Evolutionary conservation across 371 early-diverging fungal species (phyloP).

Genomic region (Batkoa obscura): DNA sequence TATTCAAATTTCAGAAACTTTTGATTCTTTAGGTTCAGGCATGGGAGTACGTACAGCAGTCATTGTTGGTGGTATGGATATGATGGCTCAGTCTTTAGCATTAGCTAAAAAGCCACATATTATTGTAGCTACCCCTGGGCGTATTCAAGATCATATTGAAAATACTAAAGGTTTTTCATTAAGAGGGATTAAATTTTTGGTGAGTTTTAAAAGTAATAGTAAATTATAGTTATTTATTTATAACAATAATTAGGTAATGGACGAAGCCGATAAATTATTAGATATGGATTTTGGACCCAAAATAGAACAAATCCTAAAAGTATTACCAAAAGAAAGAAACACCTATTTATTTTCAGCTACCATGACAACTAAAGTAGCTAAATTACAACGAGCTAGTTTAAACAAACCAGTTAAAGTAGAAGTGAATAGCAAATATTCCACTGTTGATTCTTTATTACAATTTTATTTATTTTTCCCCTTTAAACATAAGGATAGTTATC

Average conservation of each 20-base stretch:
- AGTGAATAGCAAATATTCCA: conserved; percentile 80
- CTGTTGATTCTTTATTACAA: conserved; percentile 78
- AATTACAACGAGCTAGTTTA: conserved; percentile 85
- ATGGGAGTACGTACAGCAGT: conserved; percentile 89
- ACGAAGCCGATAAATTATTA: conserved; percentile 95
- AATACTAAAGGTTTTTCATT: conserved; percentile 93
- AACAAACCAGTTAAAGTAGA: conserved; percentile 80
- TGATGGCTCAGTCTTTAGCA: conserved; percentile 85
- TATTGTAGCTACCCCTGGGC: conserved; percentile 94
- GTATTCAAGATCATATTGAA: conserved; percentile 73
- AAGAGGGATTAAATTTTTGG: conserved; percentile 68
- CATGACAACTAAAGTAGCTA: conserved; percentile 88
- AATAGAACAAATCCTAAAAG: conserved; percentile 83
- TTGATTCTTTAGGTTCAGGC: conserved; percentile 75
- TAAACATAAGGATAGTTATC: conserved; percentile 85
- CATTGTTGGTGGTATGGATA: conserved; percentile 95
- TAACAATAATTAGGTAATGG: conserved; percentile 41
- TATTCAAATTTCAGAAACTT: conserved; percentile 83
- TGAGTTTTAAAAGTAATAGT: conserved; percentile 9
- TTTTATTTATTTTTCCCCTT: conserved; percentile 91
- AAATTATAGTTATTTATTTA: conserved; percentile 7
- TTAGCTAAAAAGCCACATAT: conserved; percentile 92
- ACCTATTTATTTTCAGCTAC: conserved; percentile 96
- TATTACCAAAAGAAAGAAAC: conserved; percentile 80
- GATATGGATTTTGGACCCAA: conserved; percentile 95